Percentiles rank a stretch among this genome's conserved stretches.
Evolutionary conservation across 2,329 filamentous ascomycete genomes (phyloP).

Genomic region (Aspergillus floridensis): DNA sequence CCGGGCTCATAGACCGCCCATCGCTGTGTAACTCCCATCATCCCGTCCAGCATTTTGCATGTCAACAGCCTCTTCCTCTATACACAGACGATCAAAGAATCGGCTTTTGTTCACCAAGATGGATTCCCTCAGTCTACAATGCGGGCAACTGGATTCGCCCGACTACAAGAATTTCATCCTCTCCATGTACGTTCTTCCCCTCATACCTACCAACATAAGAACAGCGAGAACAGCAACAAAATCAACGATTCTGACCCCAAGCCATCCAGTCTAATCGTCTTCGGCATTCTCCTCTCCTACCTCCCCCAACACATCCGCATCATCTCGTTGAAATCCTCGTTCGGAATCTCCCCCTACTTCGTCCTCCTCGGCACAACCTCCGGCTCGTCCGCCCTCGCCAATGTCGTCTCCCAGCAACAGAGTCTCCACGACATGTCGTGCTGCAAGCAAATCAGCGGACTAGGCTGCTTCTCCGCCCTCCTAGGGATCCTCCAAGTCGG

Average conservation of each 20-base stretch:
- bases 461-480: slow-evolving; percentile 81
- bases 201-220: neutral
- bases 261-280: slow-evolving; percentile 63
- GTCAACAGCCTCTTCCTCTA: neutral
- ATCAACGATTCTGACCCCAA: slow-evolving; percentile 14
- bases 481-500: slow-evolving; percentile 89
- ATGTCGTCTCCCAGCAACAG: slow-evolving; percentile 83
- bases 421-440: slow-evolving; percentile 81
- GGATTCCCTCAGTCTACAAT: slow-evolving; percentile 38
- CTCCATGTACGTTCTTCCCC: slow-evolving; percentile 48
- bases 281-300: slow-evolving; percentile 90
- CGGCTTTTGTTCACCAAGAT: slow-evolving; percentile 13
- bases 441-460: slow-evolving; percentile 74
- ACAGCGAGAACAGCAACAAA: neutral
- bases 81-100: neutral
- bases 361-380: slow-evolving; percentile 91
- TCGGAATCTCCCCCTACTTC: slow-evolving; percentile 94
- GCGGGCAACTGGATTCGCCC: slow-evolving; percentile 52
- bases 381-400: slow-evolving; percentile 82
- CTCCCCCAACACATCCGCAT: slow-evolving; percentile 93
- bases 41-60: neutral
- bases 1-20: neutral
- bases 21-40: neutral
- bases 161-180: slow-evolving; percentile 53
- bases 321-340: slow-evolving; percentile 77